phyloP scores from a whole-genome alignment of 1,284 basidiomycete species.

The Trichosporon sp. region DNA sequence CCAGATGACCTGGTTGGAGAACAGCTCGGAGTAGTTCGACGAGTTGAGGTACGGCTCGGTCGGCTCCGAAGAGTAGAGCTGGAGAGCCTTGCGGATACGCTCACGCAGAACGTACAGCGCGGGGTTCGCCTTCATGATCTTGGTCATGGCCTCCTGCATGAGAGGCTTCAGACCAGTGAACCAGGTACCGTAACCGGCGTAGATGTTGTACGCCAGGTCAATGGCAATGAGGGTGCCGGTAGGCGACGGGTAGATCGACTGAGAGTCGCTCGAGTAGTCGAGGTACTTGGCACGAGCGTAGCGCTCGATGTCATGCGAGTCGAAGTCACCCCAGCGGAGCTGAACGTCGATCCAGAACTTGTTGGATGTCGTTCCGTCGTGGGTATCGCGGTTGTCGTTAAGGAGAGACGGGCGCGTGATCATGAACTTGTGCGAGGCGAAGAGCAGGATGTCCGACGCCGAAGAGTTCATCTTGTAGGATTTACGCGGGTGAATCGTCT shows the following conservation, averaged over 20 bases:
- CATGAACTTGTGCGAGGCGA: conserved; percentile 99
- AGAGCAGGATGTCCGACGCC: conserved; percentile 91
- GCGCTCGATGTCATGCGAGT: conserved; percentile 96
- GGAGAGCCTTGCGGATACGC: conserved; percentile 97
- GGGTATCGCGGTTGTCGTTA: conserved; percentile 92
- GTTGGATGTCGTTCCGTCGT: conserved; percentile 95
- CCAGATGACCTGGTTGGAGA: conserved; percentile 99
- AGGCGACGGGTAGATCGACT: conserved; percentile 97
- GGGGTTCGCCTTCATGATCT: conserved; percentile 84
- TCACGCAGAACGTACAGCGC: conserved; percentile 97
- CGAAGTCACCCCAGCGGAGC: conserved; percentile 98
- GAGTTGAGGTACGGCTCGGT: conserved; percentile 96
- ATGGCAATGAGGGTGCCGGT: conserved; percentile 98
- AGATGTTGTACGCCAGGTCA: conserved; percentile 94
- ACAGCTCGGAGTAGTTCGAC: conserved; percentile 89
- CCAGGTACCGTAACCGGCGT: conserved; percentile 99
- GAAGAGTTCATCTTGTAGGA: conserved; percentile 99
- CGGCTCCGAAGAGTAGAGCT: conserved; percentile 97
- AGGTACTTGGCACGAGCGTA: conserved; percentile 98
- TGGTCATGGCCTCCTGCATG: conserved; percentile 98
- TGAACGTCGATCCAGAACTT: conserved; percentile 99
- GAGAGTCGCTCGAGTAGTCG: conserved; percentile 77
- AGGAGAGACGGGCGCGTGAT: conserved; percentile 94
- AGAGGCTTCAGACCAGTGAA: conserved; percentile 98
- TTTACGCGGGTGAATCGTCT: conserved; percentile 73